Evolutionary conservation across 2,329 filamentous ascomycete genomes (phyloP).

Genomic region (Sclerotinia nivalis): DNA sequence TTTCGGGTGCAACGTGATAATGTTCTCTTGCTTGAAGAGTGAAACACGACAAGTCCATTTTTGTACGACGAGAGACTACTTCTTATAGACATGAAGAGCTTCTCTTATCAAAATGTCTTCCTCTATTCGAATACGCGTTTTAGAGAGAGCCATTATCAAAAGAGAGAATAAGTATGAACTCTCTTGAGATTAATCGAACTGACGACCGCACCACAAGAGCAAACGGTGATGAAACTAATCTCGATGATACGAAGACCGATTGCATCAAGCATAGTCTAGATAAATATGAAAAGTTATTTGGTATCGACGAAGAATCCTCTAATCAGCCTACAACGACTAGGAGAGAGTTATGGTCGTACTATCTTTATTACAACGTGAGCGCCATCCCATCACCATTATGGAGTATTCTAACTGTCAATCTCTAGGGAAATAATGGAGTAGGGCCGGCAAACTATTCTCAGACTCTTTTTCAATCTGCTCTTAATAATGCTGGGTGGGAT

Average conservation of each 20-base stretch:
- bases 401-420: conserved; percentile 11
- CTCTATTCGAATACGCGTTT: background rate
- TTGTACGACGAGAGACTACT: conserved; percentile 5
- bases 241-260: conserved; percentile 27
- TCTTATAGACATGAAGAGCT: background rate
- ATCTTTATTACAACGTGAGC: conserved; percentile 46
- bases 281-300: conserved; percentile 44
- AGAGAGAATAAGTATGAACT: conserved; percentile 9
- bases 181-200: conserved; percentile 18
- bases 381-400: background rate
- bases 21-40: background rate
- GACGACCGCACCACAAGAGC: conserved; percentile 21
- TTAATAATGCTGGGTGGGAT: conserved; percentile 44
- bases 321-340: conserved; percentile 45
- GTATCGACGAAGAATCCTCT: conserved; percentile 42
- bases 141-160: conserved; percentile 10
- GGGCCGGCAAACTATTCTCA: conserved; percentile 46
- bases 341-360: conserved; percentile 47
- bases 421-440: conserved; percentile 45
- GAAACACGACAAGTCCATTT: conserved; percentile 14
- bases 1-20: conserved; percentile 3
- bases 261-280: conserved; percentile 31
- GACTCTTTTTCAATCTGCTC: conserved; percentile 46
- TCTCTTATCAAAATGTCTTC: conserved; percentile 9
- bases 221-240: conserved; percentile 18